Conservation (phyloP, 345 rosid genomes). For the Aurinia saxatilis region DNA sequence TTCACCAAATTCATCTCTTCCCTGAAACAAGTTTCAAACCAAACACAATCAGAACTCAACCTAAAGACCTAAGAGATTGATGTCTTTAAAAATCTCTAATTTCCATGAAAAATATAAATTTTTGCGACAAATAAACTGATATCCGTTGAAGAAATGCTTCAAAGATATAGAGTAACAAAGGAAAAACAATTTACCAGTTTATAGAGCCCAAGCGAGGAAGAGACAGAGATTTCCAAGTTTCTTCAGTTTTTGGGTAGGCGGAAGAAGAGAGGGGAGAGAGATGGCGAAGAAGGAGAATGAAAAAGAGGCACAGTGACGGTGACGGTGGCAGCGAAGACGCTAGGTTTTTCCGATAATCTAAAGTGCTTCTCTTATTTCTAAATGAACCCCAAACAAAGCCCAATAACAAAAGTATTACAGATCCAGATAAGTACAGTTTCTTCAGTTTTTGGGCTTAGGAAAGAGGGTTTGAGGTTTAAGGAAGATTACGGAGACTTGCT, state of each 20-base stretch:
- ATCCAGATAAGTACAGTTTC: too few species aligned
- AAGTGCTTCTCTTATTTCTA: neutral
- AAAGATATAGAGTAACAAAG: neutral
- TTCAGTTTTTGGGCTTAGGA: too few species aligned
- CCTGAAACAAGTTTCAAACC: slow-evolving; percentile 28
- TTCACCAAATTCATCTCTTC: slow-evolving; percentile 54
- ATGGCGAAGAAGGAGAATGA: too few species aligned
- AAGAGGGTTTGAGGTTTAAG: too few species aligned
- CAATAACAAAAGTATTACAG: neutral
- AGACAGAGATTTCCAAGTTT: too few species aligned
- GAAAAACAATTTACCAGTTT: slow-evolving; percentile 12
- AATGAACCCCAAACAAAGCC: neutral
- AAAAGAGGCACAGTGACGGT: slow-evolving; percentile 15
- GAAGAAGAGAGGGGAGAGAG: too few species aligned
- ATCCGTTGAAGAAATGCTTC: neutral
- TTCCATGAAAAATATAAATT: neutral
- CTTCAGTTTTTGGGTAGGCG: too few species aligned
- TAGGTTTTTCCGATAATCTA: slow-evolving; percentile 3
- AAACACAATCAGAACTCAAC: neutral
- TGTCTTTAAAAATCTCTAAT: too few species aligned
- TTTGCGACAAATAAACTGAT: neutral
- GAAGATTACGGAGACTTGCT: too few species aligned
- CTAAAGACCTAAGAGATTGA: too few species aligned
- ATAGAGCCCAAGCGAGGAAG: neutral
- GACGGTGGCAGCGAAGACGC: slow-evolving; percentile 16